phyloP scores from a whole-genome alignment of 257 asterid species.

The Apocynum venetum region DNA sequence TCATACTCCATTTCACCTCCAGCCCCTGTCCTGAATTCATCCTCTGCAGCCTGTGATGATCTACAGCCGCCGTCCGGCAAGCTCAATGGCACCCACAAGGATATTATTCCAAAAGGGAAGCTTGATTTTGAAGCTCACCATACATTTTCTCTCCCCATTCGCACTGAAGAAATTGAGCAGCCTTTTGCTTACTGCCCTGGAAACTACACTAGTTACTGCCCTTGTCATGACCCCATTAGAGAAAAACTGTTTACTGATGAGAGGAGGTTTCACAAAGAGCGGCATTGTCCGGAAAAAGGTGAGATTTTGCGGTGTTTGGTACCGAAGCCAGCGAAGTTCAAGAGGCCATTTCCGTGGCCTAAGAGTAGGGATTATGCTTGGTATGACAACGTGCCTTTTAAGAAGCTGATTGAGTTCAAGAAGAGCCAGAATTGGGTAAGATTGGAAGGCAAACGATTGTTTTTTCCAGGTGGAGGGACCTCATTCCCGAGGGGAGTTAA shows the following conservation, averaged over 20 bases:
- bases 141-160: not conserved
- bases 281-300: not conserved
- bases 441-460: not conserved
- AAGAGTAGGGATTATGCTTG: not conserved
- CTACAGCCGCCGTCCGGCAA: no score
- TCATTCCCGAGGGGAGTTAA: not conserved
- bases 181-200: not conserved
- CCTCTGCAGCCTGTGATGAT: not conserved
- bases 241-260: not conserved
- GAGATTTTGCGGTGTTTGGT: not conserved
- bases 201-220: not conserved
- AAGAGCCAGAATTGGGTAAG: not conserved
- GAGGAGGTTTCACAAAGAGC: not conserved
- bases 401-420: not conserved
- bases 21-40: not conserved
- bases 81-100: not conserved
- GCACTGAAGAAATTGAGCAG: not conserved
- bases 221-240: not conserved
- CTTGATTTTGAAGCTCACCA: not conserved
- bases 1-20: not conserved
- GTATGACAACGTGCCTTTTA: not conserved
- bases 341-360: not conserved
- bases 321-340: not conserved
- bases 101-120: not conserved
- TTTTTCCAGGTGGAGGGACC: not conserved